These are phyloP conservation scores for Hypoxylon sp. DNA, from an alignment of 2,329 filamentous ascomycete genomes.

Conservation along the genomic window DNA sequence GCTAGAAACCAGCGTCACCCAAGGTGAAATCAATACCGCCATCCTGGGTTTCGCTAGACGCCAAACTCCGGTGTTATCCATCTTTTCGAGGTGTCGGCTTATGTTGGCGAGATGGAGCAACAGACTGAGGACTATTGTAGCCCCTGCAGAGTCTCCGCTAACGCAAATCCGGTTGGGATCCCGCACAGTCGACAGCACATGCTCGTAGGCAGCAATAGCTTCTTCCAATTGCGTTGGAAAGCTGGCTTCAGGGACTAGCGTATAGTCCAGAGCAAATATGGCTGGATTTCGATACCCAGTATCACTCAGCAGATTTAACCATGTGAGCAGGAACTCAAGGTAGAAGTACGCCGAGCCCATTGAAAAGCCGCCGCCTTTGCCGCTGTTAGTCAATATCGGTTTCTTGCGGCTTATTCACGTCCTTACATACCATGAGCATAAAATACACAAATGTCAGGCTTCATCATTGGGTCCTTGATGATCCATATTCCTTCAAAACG, in stretches of 20 bases:
- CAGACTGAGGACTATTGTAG: constrained; percentile 78
- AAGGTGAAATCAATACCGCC: constrained; percentile 83
- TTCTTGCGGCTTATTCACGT: constrained; percentile 42
- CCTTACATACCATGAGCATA: constrained; percentile 82
- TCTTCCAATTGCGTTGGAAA: constrained; percentile 82
- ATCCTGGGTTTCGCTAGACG: constrained; percentile 59
- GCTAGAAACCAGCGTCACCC: constrained; percentile 78
- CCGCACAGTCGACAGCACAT: constrained; percentile 71
- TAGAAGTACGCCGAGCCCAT: constrained; percentile 90
- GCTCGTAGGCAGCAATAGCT: constrained; percentile 76
- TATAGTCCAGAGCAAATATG: constrained; percentile 85
- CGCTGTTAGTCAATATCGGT: constrained; percentile 40
- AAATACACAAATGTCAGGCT: constrained; percentile 83
- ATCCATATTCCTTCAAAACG: constrained; percentile 78
- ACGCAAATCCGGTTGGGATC: constrained; percentile 76
- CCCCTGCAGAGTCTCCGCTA: constrained; percentile 84
- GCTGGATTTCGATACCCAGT: constrained; percentile 80
- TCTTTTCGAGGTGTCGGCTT: constrained; percentile 51
- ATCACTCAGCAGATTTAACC: constrained; percentile 74
- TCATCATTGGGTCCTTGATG: constrained; percentile 67
- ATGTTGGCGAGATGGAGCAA: constrained; percentile 73
- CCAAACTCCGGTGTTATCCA: constrained; percentile 54
- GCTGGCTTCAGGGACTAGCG: constrained; percentile 78
- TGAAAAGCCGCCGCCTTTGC: constrained; percentile 79
- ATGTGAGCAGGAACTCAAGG: constrained; percentile 82